Conservation (phyloP, 2,329 filamentous ascomycete species). For the Xylaria sp. region DNA sequence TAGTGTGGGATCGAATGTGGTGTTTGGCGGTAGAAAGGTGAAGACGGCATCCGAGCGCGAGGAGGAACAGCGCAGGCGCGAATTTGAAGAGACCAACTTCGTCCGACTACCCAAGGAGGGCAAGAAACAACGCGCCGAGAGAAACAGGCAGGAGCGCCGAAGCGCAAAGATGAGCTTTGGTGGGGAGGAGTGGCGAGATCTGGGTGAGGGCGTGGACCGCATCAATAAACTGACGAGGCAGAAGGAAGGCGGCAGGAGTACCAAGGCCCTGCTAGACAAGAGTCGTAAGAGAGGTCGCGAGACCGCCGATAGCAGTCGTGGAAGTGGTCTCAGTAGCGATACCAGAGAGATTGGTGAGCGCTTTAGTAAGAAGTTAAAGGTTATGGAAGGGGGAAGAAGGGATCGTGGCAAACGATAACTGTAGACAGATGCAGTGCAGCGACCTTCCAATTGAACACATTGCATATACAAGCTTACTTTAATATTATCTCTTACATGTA, state of each 20-base stretch:
- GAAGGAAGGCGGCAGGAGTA: slow-evolving; percentile 68
- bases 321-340: slow-evolving; percentile 64
- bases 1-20: slow-evolving; percentile 91
- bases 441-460: background rate
- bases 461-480: background rate
- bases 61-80: slow-evolving; percentile 79
- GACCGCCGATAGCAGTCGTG: slow-evolving; percentile 74
- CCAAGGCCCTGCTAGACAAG: slow-evolving; percentile 77
- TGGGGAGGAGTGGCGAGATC: slow-evolving; percentile 90
- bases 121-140: slow-evolving; percentile 85
- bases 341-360: slow-evolving; percentile 73
- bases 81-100: slow-evolving; percentile 95
- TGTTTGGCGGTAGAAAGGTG: slow-evolving; percentile 78
- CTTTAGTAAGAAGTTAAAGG: slow-evolving; percentile 76
- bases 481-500: background rate
- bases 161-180: slow-evolving; percentile 75
- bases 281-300: slow-evolving; percentile 84
- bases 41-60: slow-evolving; percentile 82
- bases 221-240: slow-evolving; percentile 85
- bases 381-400: slow-evolving; percentile 54
- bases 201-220: slow-evolving; percentile 86
- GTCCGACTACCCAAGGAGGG: slow-evolving; percentile 84
- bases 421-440: background rate
- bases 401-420: slow-evolving; percentile 52
- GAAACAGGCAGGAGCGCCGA: slow-evolving; percentile 62